Conservation (phyloP, 1,139 yeast species). For the Blastobotrys ciferrii region DNA sequence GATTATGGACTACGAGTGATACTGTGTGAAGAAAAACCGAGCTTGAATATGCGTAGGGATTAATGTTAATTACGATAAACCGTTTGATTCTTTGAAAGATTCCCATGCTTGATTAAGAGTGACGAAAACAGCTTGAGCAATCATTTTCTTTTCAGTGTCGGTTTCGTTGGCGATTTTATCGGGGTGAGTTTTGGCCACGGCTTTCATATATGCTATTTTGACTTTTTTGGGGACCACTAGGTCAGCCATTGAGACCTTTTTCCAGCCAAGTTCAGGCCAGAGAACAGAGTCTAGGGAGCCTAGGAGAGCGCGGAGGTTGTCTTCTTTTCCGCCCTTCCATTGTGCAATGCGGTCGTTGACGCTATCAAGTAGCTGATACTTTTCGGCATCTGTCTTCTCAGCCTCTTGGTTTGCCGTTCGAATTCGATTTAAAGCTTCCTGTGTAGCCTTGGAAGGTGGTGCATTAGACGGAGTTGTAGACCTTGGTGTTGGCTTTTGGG, state of each 20-base stretch:
- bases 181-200: slow-evolving; percentile 90
- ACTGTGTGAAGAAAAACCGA: no score
- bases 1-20: no score
- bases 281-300: slow-evolving; percentile 63
- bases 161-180: slow-evolving; percentile 67
- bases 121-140: slow-evolving; percentile 86
- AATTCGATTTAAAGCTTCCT: slow-evolving; percentile 48
- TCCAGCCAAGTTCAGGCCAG: slow-evolving; percentile 63
- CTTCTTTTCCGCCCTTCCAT: slow-evolving; percentile 78
- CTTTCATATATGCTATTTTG: slow-evolving; percentile 84
- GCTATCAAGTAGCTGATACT: slow-evolving; percentile 56
- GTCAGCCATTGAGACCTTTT: slow-evolving; percentile 64
- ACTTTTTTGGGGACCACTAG: slow-evolving; percentile 89
- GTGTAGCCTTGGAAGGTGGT: slow-evolving; percentile 36
- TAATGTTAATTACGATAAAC: slow-evolving; percentile 34
- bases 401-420: slow-evolving; percentile 49
- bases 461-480: slow-evolving; percentile 23
- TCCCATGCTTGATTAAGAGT: slow-evolving; percentile 91
- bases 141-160: slow-evolving; percentile 69
- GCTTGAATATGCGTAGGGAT: neutral
- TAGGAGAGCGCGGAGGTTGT: slow-evolving; percentile 71
- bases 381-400: slow-evolving; percentile 54
- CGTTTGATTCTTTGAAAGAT: slow-evolving; percentile 61
- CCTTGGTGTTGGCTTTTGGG: slow-evolving; percentile 27
- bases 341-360: slow-evolving; percentile 52